phyloP scores from a whole-genome alignment of 495 filamentous ascomycete genomes.

The Monascus purpureus region DNA sequence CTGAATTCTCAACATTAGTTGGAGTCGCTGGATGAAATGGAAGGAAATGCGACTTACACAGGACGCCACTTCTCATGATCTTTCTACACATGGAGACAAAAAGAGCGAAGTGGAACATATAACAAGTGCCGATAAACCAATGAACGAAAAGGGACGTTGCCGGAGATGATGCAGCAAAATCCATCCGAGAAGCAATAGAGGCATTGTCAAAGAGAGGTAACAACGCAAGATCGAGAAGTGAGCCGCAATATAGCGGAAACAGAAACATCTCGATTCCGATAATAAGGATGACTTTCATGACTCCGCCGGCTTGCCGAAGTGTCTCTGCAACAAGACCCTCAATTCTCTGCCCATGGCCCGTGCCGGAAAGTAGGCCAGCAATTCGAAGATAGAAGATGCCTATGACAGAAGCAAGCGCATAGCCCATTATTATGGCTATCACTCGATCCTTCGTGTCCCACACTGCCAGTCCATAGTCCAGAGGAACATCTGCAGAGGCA shows the following conservation, averaged over 20 bases:
- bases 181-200: constrained; percentile 56
- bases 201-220: constrained; percentile 77
- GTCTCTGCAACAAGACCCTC: constrained; percentile 71
- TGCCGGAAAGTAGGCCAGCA: constrained; percentile 48
- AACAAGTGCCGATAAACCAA: constrained; percentile 97
- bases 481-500: constrained; percentile 8
- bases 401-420: constrained; percentile 54
- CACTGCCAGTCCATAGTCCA: constrained; percentile 51
- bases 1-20: constrained; percentile 20
- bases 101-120: constrained; percentile 99
- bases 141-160: constrained; percentile 88
- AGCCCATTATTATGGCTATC: constrained; percentile 71
- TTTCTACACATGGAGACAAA: constrained; percentile 99
- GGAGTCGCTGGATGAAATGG: neutral
- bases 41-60: constrained; percentile 47
- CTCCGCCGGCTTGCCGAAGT: constrained; percentile 83
- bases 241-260: constrained; percentile 89
- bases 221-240: constrained; percentile 77
- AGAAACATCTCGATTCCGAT: constrained; percentile 98
- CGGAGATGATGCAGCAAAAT: constrained; percentile 61
- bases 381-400: constrained; percentile 67
- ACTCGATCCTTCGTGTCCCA: constrained; percentile 68
- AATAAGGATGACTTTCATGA: constrained; percentile 95
- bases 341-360: constrained; percentile 51
- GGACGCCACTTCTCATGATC: constrained; percentile 83